A percentile compares a stretch with the other conserved stretches of the same genome.
Evolutionary conservation across 352 stramenopile species (phyloP).

Genomic region (Phytophthora colocasiae): DNA sequence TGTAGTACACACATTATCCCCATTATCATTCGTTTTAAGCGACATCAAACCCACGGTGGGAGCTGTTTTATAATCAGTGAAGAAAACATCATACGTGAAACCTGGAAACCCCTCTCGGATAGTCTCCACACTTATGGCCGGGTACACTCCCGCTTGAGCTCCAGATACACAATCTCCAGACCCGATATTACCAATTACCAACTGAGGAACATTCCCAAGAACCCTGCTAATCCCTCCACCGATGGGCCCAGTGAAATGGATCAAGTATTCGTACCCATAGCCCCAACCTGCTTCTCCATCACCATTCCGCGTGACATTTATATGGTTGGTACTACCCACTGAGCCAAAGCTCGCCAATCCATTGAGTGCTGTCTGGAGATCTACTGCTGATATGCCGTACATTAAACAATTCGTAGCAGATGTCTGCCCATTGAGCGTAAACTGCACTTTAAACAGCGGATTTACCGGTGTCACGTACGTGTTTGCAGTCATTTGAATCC

Average conservation of each 20-base stretch:
- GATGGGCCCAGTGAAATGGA: constrained; percentile 69
- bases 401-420: constrained; percentile 65
- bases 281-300: constrained; percentile 72
- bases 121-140: constrained; percentile 74
- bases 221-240: constrained; percentile 64
- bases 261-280: constrained; percentile 82
- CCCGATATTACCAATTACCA: constrained; percentile 66
- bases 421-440: constrained; percentile 65
- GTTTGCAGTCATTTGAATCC: constrained; percentile 74
- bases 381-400: constrained; percentile 71
- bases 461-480: constrained; percentile 53
- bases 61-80: constrained; percentile 51
- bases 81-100: constrained; percentile 84
- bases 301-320: constrained; percentile 71
- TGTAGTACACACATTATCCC: constrained; percentile 1
- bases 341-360: constrained; percentile 50
- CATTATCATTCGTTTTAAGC: constrained; percentile 40
- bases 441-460: constrained; percentile 68
- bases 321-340: constrained; percentile 43
- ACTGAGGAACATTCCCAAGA: constrained; percentile 57
- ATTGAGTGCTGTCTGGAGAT: constrained; percentile 73
- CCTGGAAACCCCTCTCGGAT: constrained; percentile 61
- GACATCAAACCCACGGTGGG: constrained; percentile 44
- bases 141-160: constrained; percentile 47
- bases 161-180: constrained; percentile 42